Conservation (phyloP, 2,329 filamentous ascomycete species). For the Xylariaceae sp. region DNA sequence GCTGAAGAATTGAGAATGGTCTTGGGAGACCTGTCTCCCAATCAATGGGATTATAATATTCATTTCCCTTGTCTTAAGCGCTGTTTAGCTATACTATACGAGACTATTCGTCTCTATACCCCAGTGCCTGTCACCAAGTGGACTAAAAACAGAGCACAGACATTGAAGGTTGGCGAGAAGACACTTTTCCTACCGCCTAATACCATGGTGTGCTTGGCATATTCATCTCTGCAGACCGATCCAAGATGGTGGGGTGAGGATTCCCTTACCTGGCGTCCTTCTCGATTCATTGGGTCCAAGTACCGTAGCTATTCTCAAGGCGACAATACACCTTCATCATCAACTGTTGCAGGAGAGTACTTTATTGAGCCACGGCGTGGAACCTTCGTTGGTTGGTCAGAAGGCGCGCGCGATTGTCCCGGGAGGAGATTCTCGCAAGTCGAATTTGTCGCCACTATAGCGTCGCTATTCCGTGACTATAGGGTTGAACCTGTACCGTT, state of each 20-base stretch:
- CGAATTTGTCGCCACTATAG: constrained; percentile 29
- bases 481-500: constrained; percentile 20
- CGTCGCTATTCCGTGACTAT: constrained; percentile 29
- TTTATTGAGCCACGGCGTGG: constrained; percentile 14
- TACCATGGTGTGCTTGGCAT: constrained; percentile 20
- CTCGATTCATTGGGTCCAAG: constrained; percentile 20
- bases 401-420: constrained; percentile 28
- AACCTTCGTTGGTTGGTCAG: constrained; percentile 28
- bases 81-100: background rate
- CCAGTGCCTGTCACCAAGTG: constrained; percentile 26
- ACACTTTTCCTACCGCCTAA: constrained; percentile 19
- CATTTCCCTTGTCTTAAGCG: constrained; percentile 6
- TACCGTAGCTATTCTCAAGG: background rate
- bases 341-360: constrained; percentile 11
- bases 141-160: constrained; percentile 10
- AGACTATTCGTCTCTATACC: constrained; percentile 18
- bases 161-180: constrained; percentile 17
- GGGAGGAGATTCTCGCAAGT: constrained; percentile 32
- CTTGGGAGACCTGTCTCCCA: background rate
- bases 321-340: background rate
- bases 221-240: constrained; percentile 23
- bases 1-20: background rate
- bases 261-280: constrained; percentile 22
- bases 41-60: constrained; percentile 1
- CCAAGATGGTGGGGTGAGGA: constrained; percentile 26